phyloP scores from a whole-genome alignment of 345 rosid species.

The Diplotaxis tenuifolia region DNA sequence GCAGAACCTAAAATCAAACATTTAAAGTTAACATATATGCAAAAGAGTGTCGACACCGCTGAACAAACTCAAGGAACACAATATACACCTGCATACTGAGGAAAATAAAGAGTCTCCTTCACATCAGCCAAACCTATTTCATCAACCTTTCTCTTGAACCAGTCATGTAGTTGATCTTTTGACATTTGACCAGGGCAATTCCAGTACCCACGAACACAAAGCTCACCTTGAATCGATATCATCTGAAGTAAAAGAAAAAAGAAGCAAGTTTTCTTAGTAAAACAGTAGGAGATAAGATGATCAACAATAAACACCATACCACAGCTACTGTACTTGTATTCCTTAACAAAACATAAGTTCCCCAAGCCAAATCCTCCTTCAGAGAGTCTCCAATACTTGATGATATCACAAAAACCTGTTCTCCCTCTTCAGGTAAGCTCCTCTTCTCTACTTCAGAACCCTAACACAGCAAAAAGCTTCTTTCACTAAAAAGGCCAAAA shows the following conservation, averaged over 20 bases:
- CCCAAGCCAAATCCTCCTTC: slow-evolving; percentile 91
- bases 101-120: slow-evolving; percentile 65
- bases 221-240: slow-evolving; percentile 52
- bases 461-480: slow-evolving; percentile 27
- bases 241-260: slow-evolving; percentile 42
- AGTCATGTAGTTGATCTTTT: slow-evolving; percentile 47
- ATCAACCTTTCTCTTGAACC: slow-evolving; percentile 61
- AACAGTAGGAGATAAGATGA: not conserved
- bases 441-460: slow-evolving; percentile 53
- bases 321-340: slow-evolving; percentile 72
- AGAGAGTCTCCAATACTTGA: slow-evolving; percentile 41
- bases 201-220: slow-evolving; percentile 94
- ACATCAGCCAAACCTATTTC: slow-evolving; percentile 60
- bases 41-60: not conserved
- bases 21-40: not conserved
- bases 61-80: not conserved
- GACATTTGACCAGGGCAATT: slow-evolving; percentile 48
- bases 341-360: slow-evolving; percentile 67
- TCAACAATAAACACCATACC: slow-evolving; percentile 42
- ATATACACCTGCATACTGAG: slow-evolving; percentile 69
- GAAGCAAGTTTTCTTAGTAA: not conserved
- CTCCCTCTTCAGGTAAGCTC: slow-evolving; percentile 55
- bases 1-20: slow-evolving; percentile 53
- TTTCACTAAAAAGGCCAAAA: not conserved
- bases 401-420: slow-evolving; percentile 71